Base-by-base conservation (phyloP, 148 eudicot species). In the Cornus kousa region DNA sequence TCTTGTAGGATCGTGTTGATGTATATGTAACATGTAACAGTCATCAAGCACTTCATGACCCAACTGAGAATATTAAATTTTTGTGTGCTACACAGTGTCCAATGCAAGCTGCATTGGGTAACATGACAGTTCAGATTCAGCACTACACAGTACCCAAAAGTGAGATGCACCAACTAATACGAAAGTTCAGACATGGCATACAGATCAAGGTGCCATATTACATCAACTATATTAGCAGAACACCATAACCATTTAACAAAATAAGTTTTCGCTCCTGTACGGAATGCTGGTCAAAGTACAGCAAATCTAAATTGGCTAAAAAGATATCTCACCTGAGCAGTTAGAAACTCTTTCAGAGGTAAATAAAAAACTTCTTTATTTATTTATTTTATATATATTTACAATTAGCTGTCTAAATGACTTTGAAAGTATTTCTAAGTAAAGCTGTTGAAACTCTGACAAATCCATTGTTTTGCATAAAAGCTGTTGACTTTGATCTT, bases 401-500 rank as follows among this genome's bases (percentile, higher is more conserved):
- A 53, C 17, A 53, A 35, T 12, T 2, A 53, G 17, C 59, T 53
- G 14, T 16, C 59, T 16, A 53, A 37, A 75, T 65, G 35, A 17
- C 78, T n/a, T 20, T 68, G 66, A 65, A 65, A 75, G 55, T 19
- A 64, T 75, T 65, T 22, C 70, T 28, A 40, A 4, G 59, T 39
- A 40, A 75, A 65, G 13, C 60, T 64, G 40, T 66, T 76, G 14
- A 76, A 46, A 23, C 40, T 23, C 59, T 20, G 23, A 55, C 11
- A n/a, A 74, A 40, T 74, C 68, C 22, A 74, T 53, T 53, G 0
- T 11, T 53, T 53, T 53, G 17, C 5, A 53, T 12, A 7, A 53
- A 12, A 53, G 59, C 14, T 12, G 17, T 53, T 7, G 4, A 53
- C 14, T 14, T 53, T 53, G 59, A 53, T 53, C 59, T 53, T 3